Conservation (phyloP, 2,329 filamentous ascomycete species). For the Dothidotthia symphoricarpi region DNA sequence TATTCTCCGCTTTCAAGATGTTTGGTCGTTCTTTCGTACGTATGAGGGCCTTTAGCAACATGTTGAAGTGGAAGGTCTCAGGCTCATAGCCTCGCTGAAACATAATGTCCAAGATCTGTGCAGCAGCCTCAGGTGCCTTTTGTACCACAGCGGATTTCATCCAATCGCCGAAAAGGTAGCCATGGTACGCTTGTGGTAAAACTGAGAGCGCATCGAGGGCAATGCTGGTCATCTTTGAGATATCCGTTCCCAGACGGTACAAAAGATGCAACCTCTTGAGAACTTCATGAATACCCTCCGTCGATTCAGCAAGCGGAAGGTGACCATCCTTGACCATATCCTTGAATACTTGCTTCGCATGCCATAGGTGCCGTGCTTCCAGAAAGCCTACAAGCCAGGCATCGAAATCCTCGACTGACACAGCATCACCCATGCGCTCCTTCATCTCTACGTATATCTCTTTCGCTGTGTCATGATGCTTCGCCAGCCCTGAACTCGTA, state of each 20-base stretch:
- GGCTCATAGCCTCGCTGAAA: constrained; percentile 65
- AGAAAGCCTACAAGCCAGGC: constrained; percentile 69
- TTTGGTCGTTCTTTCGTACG: constrained; percentile 42
- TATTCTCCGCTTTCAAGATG: constrained; percentile 34
- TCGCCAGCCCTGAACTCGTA: constrained; percentile 49
- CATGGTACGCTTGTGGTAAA: constrained; percentile 60
- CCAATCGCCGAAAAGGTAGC: constrained; percentile 86
- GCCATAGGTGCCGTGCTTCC: constrained; percentile 60
- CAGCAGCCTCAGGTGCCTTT: constrained; percentile 59
- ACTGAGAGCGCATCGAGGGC: constrained; percentile 47
- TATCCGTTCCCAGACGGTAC: constrained; percentile 30
- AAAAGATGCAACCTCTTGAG: constrained; percentile 28
- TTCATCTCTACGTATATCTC: constrained; percentile 56
- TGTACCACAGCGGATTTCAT: constrained; percentile 77
- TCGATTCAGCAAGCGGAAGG: constrained; percentile 43
- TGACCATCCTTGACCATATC: constrained; percentile 73
- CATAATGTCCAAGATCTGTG: constrained; percentile 74
- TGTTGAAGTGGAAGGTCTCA: constrained; percentile 75
- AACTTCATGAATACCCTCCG: constrained; percentile 15
- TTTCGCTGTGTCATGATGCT: constrained; percentile 53
- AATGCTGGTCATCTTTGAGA: constrained; percentile 30
- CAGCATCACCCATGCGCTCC: constrained; percentile 55
- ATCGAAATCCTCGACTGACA: constrained; percentile 75
- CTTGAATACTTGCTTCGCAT: constrained; percentile 74
- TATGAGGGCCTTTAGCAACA: constrained; percentile 75